Conservation (phyloP, 176 grass and related monocot genomes). For the Puya raimondii region DNA sequence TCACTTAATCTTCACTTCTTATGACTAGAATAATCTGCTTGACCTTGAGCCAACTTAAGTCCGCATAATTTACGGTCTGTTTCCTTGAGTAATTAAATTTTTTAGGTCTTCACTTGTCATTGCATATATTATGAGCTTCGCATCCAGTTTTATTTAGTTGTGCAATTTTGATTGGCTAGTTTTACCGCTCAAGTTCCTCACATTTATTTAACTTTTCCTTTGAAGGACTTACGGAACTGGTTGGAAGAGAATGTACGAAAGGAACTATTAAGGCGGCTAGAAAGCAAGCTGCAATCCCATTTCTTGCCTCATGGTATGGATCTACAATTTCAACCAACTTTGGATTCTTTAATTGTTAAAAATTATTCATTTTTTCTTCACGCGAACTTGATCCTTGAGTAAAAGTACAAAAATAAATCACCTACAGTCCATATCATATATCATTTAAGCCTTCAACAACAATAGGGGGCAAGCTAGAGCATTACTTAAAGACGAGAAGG, state of each 20-base stretch:
- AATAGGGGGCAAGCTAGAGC: no score
- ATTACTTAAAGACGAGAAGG: no score
- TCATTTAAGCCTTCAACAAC: no score
- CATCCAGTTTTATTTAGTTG: not conserved
- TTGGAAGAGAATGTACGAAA: constrained; percentile 34
- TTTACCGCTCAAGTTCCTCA: constrained; percentile 2
- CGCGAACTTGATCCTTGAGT: not conserved
- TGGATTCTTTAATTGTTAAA: not conserved
- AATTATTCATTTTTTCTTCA: not conserved
- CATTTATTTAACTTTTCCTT: constrained; percentile 12
- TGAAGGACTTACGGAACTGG: constrained; percentile 52
- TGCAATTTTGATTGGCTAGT: not conserved
- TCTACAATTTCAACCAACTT: not conserved
- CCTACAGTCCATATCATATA: no score
- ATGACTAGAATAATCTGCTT: not conserved
- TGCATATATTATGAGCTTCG: not conserved
- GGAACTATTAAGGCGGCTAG: constrained; percentile 32
- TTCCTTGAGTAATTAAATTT: no score
- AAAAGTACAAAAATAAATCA: no score
- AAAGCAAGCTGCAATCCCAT: constrained; percentile 33
- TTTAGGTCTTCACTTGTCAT: not conserved
- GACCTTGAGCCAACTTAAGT: not conserved
- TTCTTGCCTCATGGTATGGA: constrained; percentile 37
- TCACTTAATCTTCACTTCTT: not conserved
- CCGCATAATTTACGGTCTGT: not conserved